These are phyloP conservation scores for Sequoia sempervirens DNA, from an alignment of 75 land plant genomes.

Conservation along the genomic window DNA sequence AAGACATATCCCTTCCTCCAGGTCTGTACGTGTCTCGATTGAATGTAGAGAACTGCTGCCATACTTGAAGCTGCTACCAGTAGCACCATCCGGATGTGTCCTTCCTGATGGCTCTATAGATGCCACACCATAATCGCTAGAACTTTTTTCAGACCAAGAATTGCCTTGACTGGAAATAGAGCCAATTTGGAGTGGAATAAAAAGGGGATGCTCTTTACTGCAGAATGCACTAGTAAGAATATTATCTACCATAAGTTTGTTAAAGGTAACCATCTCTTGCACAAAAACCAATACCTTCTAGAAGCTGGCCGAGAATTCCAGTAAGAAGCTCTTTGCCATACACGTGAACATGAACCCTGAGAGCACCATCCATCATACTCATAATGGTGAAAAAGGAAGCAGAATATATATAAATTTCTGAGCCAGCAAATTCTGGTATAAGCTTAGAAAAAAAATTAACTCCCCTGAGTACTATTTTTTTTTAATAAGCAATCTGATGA, in stretches of 20 bases:
- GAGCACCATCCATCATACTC: slow-evolving; percentile 1
- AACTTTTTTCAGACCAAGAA: slow-evolving; percentile 65
- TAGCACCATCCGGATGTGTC: slow-evolving; percentile 23
- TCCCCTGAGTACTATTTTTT: neutral
- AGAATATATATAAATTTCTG: neutral
- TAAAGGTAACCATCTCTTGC: slow-evolving; percentile 1
- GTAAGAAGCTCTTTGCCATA: slow-evolving; percentile 90
- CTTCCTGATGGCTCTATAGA: slow-evolving; percentile 65
- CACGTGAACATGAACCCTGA: slow-evolving; percentile 89
- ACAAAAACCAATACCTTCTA: slow-evolving; percentile 44
- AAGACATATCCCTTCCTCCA: slow-evolving; percentile 81
- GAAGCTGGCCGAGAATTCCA: slow-evolving; percentile 83
- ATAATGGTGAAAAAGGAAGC: neutral
- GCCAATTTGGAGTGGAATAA: slow-evolving; percentile 64
- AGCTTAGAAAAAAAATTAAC: neutral
- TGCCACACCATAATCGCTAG: slow-evolving; percentile 73
- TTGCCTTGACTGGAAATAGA: slow-evolving; percentile 43
- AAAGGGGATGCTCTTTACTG: slow-evolving; percentile 91
- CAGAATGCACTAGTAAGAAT: slow-evolving; percentile 6
- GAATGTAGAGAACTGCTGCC: slow-evolving; percentile 55
- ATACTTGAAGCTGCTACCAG: slow-evolving; percentile 53
- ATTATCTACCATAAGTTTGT: neutral
- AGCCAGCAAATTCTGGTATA: neutral
- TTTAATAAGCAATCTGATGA: neutral
- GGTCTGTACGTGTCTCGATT: slow-evolving; percentile 60